Conservation (phyloP, 108 stramenopile species). For the Fragilaria crotonensis region DNA sequence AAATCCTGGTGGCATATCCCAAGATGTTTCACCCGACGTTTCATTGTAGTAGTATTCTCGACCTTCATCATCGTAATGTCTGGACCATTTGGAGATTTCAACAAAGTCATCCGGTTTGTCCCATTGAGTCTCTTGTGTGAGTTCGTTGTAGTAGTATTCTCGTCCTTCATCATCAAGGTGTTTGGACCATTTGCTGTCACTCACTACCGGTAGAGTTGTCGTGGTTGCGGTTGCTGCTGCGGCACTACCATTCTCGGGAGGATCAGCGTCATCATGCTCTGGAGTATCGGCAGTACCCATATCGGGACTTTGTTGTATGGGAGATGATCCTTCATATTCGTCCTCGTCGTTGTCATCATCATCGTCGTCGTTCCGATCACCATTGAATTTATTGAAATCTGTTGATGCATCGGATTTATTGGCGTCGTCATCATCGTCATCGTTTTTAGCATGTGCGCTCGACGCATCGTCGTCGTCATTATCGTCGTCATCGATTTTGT, state of each 20-base stretch:
- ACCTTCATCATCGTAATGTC: conserved; percentile 45
- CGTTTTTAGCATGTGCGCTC: neutral
- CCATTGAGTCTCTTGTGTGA: conserved; percentile 66
- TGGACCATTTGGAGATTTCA: conserved; percentile 31
- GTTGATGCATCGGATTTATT: neutral
- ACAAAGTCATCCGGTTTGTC: conserved; percentile 46
- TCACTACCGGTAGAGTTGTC: neutral
- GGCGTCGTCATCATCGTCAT: neutral
- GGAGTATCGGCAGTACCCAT: no score
- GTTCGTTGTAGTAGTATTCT: conserved; percentile 64
- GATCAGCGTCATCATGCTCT: no score
- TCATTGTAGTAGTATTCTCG: conserved; percentile 63
- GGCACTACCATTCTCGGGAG: no score
- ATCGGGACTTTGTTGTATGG: no score
- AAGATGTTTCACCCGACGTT: conserved; percentile 50
- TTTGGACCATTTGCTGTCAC: conserved; percentile 28
- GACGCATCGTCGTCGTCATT: neutral
- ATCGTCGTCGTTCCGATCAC: neutral
- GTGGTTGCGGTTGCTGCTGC: no score
- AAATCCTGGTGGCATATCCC: conserved; percentile 54
- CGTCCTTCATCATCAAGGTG: conserved; percentile 57
- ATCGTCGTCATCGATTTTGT: neutral
- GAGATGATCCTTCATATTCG: neutral
- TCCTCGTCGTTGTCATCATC: neutral
- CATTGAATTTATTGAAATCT: neutral